Base-by-base conservation (phyloP, 1,284 basidiomycete species). In the Ustilago curta region DNA sequence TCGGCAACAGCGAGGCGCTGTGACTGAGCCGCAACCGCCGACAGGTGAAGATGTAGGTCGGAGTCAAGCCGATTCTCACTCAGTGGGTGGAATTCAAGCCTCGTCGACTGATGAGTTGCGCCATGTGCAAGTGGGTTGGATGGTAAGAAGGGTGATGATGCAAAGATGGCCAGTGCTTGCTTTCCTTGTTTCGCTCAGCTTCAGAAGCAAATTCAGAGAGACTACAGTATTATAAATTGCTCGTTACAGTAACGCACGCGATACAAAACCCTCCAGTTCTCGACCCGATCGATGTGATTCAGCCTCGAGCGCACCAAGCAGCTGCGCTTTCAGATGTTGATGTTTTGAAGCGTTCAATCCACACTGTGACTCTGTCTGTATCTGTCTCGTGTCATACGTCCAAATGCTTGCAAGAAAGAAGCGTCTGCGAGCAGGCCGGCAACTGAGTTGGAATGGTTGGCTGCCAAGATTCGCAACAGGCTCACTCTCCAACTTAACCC, bases 1-100 rank as follows among this genome's bases (percentile, higher is more conserved):
- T 37, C 35, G 35, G 16, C 16, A 12, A 14, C 35, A 37, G 12
- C 35, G 2, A 37, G 8, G 32, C 31, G 48, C 16, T 21, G 9
- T 32, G 23, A 57, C 51, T 48, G 6, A 11, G 25, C n/a, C 45
- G 45, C 25, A 47, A 47, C 27, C 45, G 16, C 25, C 45, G 27
- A 47, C 45, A 4, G 11, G 43, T 45, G 12, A 31, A 27, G 45
- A 12, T 29, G 1, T 3, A 27, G 25, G 44, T 45, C 44, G 23
- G 23, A 45, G 44, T 8, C 4, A 42, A n/a, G 40, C 19, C 45
- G 35, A 37, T 16, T 37, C 12, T 37, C 35, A 16, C 31, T 2
- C 35, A 37, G 35, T 5, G 4, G 4, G 11, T 14, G 14, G 18
- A 31, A 9, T 8, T 31, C 14, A 31, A n/a, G 45, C 27, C n/a